Percentiles rank a stretch among this genome's conserved stretches.
Conservation (phyloP, 2,329 filamentous ascomycete genomes). For the Parastagonospora avenae region DNA sequence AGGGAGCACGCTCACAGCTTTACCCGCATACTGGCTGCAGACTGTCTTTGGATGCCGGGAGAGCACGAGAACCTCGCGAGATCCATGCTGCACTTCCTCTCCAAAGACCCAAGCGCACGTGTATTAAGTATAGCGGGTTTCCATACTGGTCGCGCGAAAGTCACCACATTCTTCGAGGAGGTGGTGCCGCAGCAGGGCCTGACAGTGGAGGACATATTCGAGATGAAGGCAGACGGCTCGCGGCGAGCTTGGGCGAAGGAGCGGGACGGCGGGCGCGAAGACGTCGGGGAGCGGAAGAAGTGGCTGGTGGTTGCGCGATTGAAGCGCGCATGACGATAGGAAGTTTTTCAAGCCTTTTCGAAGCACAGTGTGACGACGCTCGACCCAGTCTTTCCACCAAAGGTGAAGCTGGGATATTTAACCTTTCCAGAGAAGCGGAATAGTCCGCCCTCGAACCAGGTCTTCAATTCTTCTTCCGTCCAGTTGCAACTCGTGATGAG, state of each 20-base stretch:
- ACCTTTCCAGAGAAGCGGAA: constrained; percentile 71
- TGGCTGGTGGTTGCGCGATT: constrained; percentile 67
- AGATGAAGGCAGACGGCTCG: constrained; percentile 69
- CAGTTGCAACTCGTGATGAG: constrained; percentile 97
- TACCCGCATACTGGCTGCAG: constrained; percentile 69
- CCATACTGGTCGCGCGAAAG: constrained; percentile 70
- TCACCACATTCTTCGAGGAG: constrained; percentile 69
- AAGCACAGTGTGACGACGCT: constrained; percentile 90
- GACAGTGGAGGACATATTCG: constrained; percentile 68
- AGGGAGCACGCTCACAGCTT: constrained; percentile 51
- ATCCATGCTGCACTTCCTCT: constrained; percentile 69
- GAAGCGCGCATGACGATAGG: constrained; percentile 15
- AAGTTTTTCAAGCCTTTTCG: constrained; percentile 42
- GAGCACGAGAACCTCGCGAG: constrained; percentile 70
- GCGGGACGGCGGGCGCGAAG: constrained; percentile 65
- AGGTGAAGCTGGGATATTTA: constrained; percentile 84
- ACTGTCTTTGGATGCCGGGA: constrained; percentile 77
- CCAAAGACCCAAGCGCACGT: constrained; percentile 51
- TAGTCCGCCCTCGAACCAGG: constrained; percentile 70
- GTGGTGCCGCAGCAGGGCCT: constrained; percentile 56
- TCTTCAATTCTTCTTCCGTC: constrained; percentile 84
- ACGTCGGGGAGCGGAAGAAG: constrained; percentile 67
- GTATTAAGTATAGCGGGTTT: constrained; percentile 73
- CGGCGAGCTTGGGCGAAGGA: constrained; percentile 64
- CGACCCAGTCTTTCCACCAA: constrained; percentile 86